Evolutionary conservation across 2,329 filamentous ascomycete species (phyloP).

Genomic region (Aspergillus alliaceus): DNA sequence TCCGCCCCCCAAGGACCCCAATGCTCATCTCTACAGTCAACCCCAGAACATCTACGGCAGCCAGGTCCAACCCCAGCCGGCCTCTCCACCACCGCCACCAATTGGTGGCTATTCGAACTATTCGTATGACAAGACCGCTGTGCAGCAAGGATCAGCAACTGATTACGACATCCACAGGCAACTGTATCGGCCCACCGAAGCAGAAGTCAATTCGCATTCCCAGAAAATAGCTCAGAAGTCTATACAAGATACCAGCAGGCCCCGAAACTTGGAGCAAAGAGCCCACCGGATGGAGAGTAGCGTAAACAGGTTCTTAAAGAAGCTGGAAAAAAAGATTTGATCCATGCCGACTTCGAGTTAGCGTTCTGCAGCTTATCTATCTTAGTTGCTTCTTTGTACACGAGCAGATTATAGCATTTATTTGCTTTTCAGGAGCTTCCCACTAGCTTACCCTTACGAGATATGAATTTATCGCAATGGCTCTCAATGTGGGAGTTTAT

Average conservation of each 20-base stretch:
- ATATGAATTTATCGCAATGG: no score
- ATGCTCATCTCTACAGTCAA: slow-evolving; percentile 35
- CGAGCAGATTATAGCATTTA: background rate
- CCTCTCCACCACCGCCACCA: slow-evolving; percentile 17
- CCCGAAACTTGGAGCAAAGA: slow-evolving; percentile 39
- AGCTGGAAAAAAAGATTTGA: slow-evolving; percentile 43
- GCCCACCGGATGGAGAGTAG: slow-evolving; percentile 42
- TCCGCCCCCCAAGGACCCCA: slow-evolving; percentile 34
- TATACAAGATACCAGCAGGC: slow-evolving; percentile 32
- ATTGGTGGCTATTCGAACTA: slow-evolving; percentile 44
- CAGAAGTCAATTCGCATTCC: slow-evolving; percentile 38
- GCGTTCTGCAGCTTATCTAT: background rate
- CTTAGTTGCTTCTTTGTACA: background rate
- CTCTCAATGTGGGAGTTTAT: background rate
- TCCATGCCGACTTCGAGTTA: background rate
- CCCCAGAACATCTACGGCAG: slow-evolving; percentile 27
- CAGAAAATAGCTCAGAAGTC: slow-evolving; percentile 36
- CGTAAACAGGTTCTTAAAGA: slow-evolving; percentile 47
- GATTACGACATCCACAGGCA: slow-evolving; percentile 49
- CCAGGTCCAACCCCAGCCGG: slow-evolving; percentile 16
- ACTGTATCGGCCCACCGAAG: slow-evolving; percentile 47
- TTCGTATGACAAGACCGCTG: slow-evolving; percentile 39
- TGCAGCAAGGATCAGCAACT: slow-evolving; percentile 18
- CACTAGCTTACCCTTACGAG: no score
- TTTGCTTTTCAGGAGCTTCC: no score